Conservation (phyloP, 148 eudicot genomes). For the Simmondsia chinensis region DNA sequence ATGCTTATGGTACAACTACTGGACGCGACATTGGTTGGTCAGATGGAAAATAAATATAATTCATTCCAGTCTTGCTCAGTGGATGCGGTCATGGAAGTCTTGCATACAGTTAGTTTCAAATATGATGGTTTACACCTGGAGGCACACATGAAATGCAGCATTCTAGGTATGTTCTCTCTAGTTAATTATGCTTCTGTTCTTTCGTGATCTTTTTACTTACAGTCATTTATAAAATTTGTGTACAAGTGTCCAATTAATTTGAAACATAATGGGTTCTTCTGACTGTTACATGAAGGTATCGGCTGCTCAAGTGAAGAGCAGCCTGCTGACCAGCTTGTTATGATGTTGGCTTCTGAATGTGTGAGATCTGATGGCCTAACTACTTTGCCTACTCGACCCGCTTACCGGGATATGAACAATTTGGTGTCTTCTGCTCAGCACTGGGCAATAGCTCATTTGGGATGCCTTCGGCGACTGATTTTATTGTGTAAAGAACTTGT, state of each 20-base stretch:
- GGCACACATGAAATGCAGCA: constrained; percentile 43
- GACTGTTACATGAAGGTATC: constrained; percentile 38
- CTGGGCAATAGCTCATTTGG: constrained; percentile 68
- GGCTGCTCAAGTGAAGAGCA: constrained; percentile 59
- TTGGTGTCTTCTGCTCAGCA: constrained; percentile 58
- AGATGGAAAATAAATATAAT: constrained; percentile 49
- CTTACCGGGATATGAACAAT: constrained; percentile 34
- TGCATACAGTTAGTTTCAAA: constrained; percentile 22
- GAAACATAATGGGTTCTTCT: constrained; percentile 3
- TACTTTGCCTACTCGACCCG: constrained; percentile 20
- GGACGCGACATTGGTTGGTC: constrained; percentile 57
- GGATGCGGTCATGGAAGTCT: constrained; percentile 31
- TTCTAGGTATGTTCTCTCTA: constrained; percentile 51
- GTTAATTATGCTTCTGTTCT: neutral
- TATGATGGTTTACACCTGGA: constrained; percentile 24
- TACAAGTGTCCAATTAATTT: no score
- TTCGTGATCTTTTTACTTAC: constrained; percentile 1
- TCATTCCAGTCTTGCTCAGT: constrained; percentile 26
- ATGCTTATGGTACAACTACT: constrained; percentile 55
- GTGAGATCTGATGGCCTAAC: constrained; percentile 30
- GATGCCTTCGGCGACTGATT: constrained; percentile 62
- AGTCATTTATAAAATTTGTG: no score
- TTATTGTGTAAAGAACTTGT: constrained; percentile 41
- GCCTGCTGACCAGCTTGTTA: constrained; percentile 57
- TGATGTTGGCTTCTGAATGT: constrained; percentile 53